Evolutionary conservation across 208 protist species (phyloP).

Genomic region (Trypanosoma platydactyli): DNA sequence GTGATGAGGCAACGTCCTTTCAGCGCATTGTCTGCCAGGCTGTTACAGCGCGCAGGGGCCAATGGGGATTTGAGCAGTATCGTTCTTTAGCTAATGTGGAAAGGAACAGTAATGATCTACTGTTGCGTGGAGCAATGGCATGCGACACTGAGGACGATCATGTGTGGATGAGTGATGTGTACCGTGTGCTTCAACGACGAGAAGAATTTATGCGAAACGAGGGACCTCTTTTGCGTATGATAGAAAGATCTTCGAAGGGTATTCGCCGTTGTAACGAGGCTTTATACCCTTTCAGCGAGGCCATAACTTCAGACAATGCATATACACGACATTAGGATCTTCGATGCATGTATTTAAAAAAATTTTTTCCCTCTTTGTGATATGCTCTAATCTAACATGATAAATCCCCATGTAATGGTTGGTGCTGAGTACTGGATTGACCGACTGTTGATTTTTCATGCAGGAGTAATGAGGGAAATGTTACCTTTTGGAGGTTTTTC

Average conservation of each 20-base stretch:
- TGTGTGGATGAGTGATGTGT: background rate
- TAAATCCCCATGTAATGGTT: no score
- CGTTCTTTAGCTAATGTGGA: background rate
- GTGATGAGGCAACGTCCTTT: constrained; percentile 70
- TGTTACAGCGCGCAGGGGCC: constrained; percentile 41
- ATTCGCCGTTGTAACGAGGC: constrained; percentile 42
- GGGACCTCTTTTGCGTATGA: constrained; percentile 36
- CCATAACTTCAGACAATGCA: background rate
- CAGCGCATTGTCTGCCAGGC: constrained; percentile 62
- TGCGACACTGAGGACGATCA: background rate
- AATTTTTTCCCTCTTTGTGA: no score
- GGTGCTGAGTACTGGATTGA: no score
- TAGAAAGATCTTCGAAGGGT: constrained; percentile 38
- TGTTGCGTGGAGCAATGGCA: background rate
- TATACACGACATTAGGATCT: background rate
- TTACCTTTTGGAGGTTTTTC: no score
- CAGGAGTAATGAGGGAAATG: no score
- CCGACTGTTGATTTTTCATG: no score
- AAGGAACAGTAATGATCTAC: background rate
- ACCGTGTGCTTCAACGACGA: constrained; percentile 26
- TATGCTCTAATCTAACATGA: no score
- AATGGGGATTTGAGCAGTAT: constrained; percentile 48
- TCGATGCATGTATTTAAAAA: background rate
- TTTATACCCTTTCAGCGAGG: constrained; percentile 8
- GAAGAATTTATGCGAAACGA: constrained; percentile 49